phyloP scores from a whole-genome alignment of 805 yeast species.

The Ogataea naganishii region DNA sequence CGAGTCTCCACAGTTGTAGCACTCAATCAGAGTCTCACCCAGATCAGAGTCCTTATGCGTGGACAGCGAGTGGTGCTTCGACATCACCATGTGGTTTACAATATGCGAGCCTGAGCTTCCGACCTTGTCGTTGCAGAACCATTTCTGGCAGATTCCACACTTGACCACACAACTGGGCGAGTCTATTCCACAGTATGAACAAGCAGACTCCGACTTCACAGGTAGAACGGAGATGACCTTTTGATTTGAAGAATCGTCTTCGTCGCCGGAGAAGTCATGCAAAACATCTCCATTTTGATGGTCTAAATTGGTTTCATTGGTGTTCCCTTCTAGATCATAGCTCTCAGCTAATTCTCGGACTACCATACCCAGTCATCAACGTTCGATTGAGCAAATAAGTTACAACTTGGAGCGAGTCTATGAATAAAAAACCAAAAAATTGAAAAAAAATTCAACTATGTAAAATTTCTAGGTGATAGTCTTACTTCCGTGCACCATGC shows the following conservation, averaged over 20 bases:
- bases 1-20: conserved; percentile 81
- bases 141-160: conserved; percentile 68
- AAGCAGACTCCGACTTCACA: conserved; percentile 25
- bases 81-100: conserved; percentile 72
- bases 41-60: conserved; percentile 74
- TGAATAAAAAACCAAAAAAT: no score
- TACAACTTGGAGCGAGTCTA: no score
- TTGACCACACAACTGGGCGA: conserved; percentile 58
- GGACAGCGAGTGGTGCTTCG: conserved; percentile 67
- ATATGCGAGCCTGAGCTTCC: conserved; percentile 62
- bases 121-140: conserved; percentile 77
- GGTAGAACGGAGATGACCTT: background rate
- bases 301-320: background rate
- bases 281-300: background rate
- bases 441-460: no score
- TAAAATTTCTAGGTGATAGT: no score
- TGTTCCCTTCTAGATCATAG: no score
- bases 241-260: no score
- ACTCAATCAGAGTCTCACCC: conserved; percentile 83
- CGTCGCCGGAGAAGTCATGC: conserved; percentile 3
- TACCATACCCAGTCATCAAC: no score
- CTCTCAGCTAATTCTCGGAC: no score
- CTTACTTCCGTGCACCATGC: no score
- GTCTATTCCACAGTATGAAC: conserved; percentile 70
- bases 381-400: no score